Base-by-base conservation (phyloP, 164 flowering plant species). In the Buxus sempervirens region DNA sequence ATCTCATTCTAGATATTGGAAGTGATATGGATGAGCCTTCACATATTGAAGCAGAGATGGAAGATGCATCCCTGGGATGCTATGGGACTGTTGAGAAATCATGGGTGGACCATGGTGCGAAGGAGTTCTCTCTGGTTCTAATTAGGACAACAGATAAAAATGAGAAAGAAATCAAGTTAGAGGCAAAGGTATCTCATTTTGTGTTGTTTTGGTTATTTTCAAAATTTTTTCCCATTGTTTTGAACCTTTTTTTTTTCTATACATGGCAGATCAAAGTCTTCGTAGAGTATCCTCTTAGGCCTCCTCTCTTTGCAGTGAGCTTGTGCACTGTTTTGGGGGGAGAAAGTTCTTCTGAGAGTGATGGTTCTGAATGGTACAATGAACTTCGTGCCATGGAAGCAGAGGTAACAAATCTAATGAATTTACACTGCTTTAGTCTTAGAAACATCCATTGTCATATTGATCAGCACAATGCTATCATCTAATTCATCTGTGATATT, bases 341-440 rank as follows among this genome's bases (percentile, higher is more conserved):
- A 65, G 88, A 71, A 68, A 70, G 65, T 58, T 22, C 67, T 65
- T 42, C 72, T 23, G 81, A 75, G 65, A 59, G 25, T 25, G 80
- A 72, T 65, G 60, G 56, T 60, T 71, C 70, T 71, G 83, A 80
- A 49, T 87, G 87, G 82, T 82, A 65, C 72, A 92, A 95, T 78
- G 97, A 90, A 77, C 88, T 90, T 53, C 88, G 90, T 58, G 90
- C 95, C 21, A 90, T 92, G 80, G 99, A 95, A 84, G 91, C 95
- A 42, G 95, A 95, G 97, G 98, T 95, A 75, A 76, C 79, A 28
- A 42, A 45, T 54, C 55, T 20, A 60, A 70, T 61, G 63, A 63
- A 32, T 64, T 22, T 63, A 36, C 55, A 64, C 24, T 27, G 7
- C 26, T 41, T 32, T 32, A 7, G 51, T 10, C 51, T 15, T 10